phyloP scores from a whole-genome alignment of 1,284 basidiomycete genomes.

The Psilocybe mexicana region DNA sequence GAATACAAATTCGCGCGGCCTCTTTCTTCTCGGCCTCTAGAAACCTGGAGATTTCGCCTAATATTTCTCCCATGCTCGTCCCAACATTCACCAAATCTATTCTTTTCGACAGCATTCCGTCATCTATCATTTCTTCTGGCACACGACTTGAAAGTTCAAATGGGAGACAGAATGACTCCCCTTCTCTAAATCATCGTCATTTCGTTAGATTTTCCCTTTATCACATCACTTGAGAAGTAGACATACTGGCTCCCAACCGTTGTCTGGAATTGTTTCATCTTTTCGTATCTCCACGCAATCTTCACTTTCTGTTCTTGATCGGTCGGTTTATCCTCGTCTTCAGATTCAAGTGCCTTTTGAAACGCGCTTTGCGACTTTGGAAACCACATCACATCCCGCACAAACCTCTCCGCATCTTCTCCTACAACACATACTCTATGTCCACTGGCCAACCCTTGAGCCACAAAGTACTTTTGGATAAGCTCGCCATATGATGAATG shows the following conservation, averaged over 20 bases:
- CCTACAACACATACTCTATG: constrained; percentile 76
- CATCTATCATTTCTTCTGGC: constrained; percentile 49
- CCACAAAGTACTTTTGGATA: constrained; percentile 84
- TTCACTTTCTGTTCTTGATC: constrained; percentile 57
- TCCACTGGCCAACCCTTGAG: constrained; percentile 78
- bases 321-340: constrained; percentile 36
- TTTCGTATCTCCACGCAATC: constrained; percentile 96
- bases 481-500: constrained; percentile 88
- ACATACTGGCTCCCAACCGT: constrained; percentile 64
- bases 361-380: constrained; percentile 32
- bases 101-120: constrained; percentile 32
- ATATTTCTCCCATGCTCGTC: constrained; percentile 12
- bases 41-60: constrained; percentile 20
- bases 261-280: constrained; percentile 90
- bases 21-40: constrained; percentile 24
- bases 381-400: constrained; percentile 80
- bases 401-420: constrained; percentile 53
- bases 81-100: constrained; percentile 19
- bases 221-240: constrained; percentile 3
- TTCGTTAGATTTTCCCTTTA: constrained; percentile 5
- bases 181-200: constrained; percentile 37
- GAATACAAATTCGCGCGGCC: constrained; percentile 67
- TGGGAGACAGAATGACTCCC: constrained; percentile 63
- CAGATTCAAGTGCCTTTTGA: constrained; percentile 26
- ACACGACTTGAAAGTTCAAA: constrained; percentile 74